Evolutionary conservation across 495 filamentous ascomycete genomes (phyloP).

Genomic region (Halenospora varia): DNA sequence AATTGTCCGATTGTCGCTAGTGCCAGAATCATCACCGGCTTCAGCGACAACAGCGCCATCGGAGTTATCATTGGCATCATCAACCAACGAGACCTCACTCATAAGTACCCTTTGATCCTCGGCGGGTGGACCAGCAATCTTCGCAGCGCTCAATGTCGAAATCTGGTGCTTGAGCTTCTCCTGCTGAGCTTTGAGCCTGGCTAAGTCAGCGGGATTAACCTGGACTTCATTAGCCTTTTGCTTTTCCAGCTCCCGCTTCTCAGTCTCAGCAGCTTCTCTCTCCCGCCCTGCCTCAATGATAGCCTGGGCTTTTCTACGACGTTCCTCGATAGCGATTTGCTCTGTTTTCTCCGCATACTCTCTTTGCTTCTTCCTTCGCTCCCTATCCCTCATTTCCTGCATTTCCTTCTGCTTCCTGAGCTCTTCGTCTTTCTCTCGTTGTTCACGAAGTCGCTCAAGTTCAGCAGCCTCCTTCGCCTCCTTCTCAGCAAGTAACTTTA

Average conservation of each 20-base stretch:
- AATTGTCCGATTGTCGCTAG: too few relatives aligned
- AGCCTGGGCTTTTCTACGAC: constrained; percentile 4
- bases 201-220: constrained; percentile 5
- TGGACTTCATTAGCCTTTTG: constrained; percentile 12
- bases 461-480: constrained; percentile 9
- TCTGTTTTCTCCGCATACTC: constrained; percentile 4
- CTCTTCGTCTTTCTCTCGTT: constrained; percentile 19
- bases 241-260: constrained; percentile 12
- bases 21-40: too few relatives aligned
- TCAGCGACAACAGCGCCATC: neutral
- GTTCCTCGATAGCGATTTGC: constrained; percentile 21
- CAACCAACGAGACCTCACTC: too few relatives aligned
- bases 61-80: neutral
- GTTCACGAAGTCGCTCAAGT: constrained; percentile 16
- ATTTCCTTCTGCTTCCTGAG: constrained; percentile 15
- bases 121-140: neutral
- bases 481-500: constrained; percentile 15
- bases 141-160: constrained; percentile 4
- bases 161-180: constrained; percentile 12
- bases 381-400: constrained; percentile 23
- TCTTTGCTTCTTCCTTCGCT: constrained; percentile 5
- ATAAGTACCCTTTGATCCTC: too few relatives aligned
- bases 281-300: constrained; percentile 7
- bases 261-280: constrained; percentile 9
- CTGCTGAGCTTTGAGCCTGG: constrained; percentile 5